phyloP scores from a whole-genome alignment of 768 basidiomycete genomes.

The Hortiboletus flavorubellus region DNA sequence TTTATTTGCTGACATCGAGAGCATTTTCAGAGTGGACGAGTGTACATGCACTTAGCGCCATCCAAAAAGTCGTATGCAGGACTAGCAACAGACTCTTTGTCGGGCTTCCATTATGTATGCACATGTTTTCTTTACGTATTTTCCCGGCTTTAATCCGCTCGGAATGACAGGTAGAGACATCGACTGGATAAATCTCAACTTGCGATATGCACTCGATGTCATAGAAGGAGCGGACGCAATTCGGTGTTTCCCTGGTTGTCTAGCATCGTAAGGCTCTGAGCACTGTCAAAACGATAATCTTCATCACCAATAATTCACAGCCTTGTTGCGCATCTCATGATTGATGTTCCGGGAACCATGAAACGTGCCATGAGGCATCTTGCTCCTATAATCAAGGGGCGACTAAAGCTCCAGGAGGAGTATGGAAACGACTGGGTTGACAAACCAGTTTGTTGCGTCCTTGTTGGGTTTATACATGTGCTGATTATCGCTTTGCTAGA shows the following conservation, averaged over 20 bases:
- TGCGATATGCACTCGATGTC: no score
- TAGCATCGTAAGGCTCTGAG: slow-evolving; percentile 31
- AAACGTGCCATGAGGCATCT: no score
- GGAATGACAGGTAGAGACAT: no score
- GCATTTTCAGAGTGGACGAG: slow-evolving; percentile 38
- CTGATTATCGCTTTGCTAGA: slow-evolving; percentile 12
- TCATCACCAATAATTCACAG: no score
- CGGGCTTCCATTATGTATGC: slow-evolving; percentile 33
- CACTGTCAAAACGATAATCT: slow-evolving; percentile 5
- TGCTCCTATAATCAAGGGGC: slow-evolving; percentile 11
- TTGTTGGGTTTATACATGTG: neutral
- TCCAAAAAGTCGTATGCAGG: slow-evolving; percentile 17
- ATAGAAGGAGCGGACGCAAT: neutral
- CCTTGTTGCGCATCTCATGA: no score
- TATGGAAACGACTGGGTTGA: slow-evolving; percentile 29
- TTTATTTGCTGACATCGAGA: neutral
- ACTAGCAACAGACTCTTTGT: slow-evolving; percentile 44
- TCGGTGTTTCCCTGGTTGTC: slow-evolving; percentile 29
- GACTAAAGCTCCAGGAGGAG: slow-evolving; percentile 22
- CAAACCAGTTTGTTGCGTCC: slow-evolving; percentile 29
- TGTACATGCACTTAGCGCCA: slow-evolving; percentile 25
- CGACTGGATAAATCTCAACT: no score
- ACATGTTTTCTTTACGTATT: no score
- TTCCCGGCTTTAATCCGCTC: no score
- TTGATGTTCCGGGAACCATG: no score